These are phyloP conservation scores for Fraxinus sp. DNA, from an alignment of 305 asterid species.

Conservation along the genomic window DNA sequence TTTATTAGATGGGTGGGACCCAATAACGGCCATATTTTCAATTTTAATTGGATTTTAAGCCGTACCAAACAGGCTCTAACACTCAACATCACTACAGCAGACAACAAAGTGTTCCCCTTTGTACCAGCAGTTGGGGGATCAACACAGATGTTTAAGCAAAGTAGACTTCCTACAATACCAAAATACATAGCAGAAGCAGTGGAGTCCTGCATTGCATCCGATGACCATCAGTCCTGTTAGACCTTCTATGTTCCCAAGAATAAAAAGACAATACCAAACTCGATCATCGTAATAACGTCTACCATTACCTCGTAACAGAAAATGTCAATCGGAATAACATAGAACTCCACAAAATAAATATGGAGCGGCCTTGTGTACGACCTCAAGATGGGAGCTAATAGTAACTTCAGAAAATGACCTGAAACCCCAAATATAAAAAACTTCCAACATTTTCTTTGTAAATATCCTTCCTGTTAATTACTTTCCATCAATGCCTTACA, in stretches of 20 bases:
- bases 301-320: background rate
- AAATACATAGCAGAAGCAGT: conserved; percentile 47
- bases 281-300: background rate
- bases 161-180: conserved; percentile 45
- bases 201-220: conserved; percentile 24
- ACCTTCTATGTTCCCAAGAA: background rate
- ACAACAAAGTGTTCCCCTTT: conserved; percentile 45
- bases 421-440: background rate
- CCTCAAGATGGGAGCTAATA: background rate
- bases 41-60: too few relatives aligned
- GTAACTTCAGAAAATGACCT: background rate
- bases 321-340: background rate
- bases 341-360: background rate
- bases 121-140: conserved; percentile 54
- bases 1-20: too few relatives aligned
- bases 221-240: background rate
- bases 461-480: background rate
- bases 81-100: conserved; percentile 48
- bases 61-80: too few relatives aligned
- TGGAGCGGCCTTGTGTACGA: background rate
- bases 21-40: too few relatives aligned
- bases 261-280: background rate
- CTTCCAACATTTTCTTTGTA: background rate
- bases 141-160: conserved; percentile 37
- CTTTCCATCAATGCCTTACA: background rate